A percentile compares a stretch with the other conserved stretches of the same genome.
Conservation (phyloP, 345 rosid species). For the Camelina sativa region DNA sequence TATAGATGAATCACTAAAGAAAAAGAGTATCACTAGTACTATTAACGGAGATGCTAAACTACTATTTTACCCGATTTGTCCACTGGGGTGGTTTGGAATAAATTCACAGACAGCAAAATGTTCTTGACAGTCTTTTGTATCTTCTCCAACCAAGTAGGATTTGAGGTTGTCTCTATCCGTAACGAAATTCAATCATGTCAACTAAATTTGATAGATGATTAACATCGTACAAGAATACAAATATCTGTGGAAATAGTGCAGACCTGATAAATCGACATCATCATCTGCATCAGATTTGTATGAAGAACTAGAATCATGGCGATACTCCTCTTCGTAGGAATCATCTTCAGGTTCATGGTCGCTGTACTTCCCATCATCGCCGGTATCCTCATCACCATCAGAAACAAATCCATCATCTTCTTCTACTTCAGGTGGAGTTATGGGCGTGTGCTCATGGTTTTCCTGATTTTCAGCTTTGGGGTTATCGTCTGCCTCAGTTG, state of each 20-base stretch:
- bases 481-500: constrained; percentile 46
- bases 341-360: constrained; percentile 68
- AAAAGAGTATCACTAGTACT: background rate
- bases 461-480: constrained; percentile 46
- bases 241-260: constrained; percentile 21
- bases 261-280: constrained; percentile 69
- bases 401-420: constrained; percentile 69
- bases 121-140: constrained; percentile 62
- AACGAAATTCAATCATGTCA: constrained; percentile 23
- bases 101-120: constrained; percentile 74
- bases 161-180: constrained; percentile 54
- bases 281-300: constrained; percentile 63
- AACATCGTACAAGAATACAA: constrained; percentile 13
- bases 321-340: constrained; percentile 55
- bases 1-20: constrained; percentile 28
- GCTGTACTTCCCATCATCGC: constrained; percentile 55
- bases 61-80: constrained; percentile 64
- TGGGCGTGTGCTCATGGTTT: constrained; percentile 55
- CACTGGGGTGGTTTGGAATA: constrained; percentile 72
- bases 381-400: constrained; percentile 63
- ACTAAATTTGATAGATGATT: constrained; percentile 18
- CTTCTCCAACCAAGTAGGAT: constrained; percentile 84
- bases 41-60: constrained; percentile 12
- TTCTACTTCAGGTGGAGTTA: constrained; percentile 54
- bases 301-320: constrained; percentile 54